These are phyloP conservation scores for Ambrosiella xylebori DNA, from an alignment of 2,329 filamentous ascomycete genomes.

Conservation along the genomic window DNA sequence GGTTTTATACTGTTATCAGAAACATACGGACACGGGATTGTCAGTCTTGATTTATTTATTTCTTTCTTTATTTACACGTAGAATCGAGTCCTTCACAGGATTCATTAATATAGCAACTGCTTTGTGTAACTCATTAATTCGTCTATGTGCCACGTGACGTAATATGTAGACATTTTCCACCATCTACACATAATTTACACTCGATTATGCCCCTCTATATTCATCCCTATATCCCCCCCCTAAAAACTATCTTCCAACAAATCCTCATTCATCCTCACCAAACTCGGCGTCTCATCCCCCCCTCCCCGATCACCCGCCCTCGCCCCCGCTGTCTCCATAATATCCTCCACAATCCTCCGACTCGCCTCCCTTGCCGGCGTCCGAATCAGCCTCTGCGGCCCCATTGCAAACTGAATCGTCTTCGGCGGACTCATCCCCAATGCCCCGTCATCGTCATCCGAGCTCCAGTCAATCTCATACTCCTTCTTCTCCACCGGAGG, in stretches of 20 bases:
- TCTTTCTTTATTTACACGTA: too few species aligned
- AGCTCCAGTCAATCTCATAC: constrained; percentile 56
- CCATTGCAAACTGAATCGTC: constrained; percentile 72
- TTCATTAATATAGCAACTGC: too few species aligned
- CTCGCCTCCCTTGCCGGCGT: constrained; percentile 73
- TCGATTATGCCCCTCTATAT: not conserved
- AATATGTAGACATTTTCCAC: not conserved
- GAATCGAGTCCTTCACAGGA: too few species aligned
- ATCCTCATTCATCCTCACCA: constrained; percentile 48
- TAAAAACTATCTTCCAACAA: constrained; percentile 43
- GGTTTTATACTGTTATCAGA: not conserved
- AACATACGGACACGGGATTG: not conserved
- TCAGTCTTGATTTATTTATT: too few species aligned
- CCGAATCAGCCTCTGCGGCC: constrained; percentile 59
- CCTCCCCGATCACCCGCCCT: constrained; percentile 33
- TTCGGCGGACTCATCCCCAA: constrained; percentile 78
- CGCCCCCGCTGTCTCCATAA: constrained; percentile 54
- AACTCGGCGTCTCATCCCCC: constrained; percentile 45
- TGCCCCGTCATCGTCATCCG: constrained; percentile 53
- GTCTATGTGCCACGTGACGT: too few species aligned
- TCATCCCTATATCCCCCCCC: not conserved
- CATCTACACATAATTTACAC: not conserved
- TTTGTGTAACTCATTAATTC: too few species aligned
- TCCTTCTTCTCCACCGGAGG: constrained; percentile 18
- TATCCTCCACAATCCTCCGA: constrained; percentile 62